Base-by-base conservation (phyloP, 1,139 yeast genomes). In the Candida labiduridarum region DNA sequence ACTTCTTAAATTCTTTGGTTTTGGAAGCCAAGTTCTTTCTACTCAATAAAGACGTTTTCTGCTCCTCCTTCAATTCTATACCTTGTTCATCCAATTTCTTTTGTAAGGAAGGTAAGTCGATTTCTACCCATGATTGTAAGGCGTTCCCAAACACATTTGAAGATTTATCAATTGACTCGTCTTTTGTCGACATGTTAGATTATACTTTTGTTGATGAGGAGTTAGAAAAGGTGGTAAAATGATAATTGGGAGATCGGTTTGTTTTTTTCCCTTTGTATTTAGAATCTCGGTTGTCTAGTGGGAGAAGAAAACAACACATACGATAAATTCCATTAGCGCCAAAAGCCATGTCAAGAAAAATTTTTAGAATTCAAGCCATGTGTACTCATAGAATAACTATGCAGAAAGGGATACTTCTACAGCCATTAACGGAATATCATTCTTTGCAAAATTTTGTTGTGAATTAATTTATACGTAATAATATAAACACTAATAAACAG, bases 1-100 rank as follows among this genome's bases (percentile, higher is more conserved):
- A 69, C 61, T 87, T 89, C 64, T 85, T 83, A 69, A 92, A 94
- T 49, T 82, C 85, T 63, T 91, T 92, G 14, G 98, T 94, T 61
- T 83, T 84, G 1, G 85, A 69, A 0, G 98, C 96, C 50, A 94
- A 72, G 44, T 80, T 82, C 66, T 89, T 89, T 51, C 98, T 79
- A 34, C 85, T 80, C 15, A 83, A 72, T 43, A 89, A 72, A 0
- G 95, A 87, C 40, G 71, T 68, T 48, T 84, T 78, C 64, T 91
- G 96, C 34, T 82, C 80, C 31, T 83, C 85, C 60, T 87, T 85
- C 44, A 92, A 80, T 58, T 83, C 85, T 39, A 85, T 63, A 2
- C 95, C 96, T 59, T 87, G 87, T 41, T 79, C 80, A 65, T 92
- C 97, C 51, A 94, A 73, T 49, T 79, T 77, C 56, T 78, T 79